phyloP scores from a whole-genome alignment of 176 grass and related monocot species.

The Puccinellia tenuiflora region DNA sequence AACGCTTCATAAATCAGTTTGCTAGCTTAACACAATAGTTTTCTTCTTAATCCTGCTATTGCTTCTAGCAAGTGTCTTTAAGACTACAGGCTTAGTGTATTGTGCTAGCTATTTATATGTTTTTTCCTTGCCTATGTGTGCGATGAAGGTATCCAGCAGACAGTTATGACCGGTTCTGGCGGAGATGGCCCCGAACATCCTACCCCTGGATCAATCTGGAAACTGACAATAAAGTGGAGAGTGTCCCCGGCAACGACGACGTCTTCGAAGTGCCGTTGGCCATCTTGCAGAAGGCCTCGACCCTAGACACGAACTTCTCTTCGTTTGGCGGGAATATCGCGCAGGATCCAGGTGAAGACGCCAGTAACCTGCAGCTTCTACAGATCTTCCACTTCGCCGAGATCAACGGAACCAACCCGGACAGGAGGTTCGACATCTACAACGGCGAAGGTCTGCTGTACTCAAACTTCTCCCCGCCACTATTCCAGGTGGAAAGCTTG shows the following conservation, averaged over 20 bases:
- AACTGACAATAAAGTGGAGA: accelerated
- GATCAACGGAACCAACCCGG: background rate
- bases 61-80: too few species aligned
- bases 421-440: too few species aligned
- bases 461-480: background rate
- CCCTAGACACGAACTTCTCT: background rate
- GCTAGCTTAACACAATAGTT: too few species aligned
- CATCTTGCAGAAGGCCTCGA: background rate
- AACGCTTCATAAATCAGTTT: too few species aligned
- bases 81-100: background rate
- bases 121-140: background rate
- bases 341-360: accelerated
- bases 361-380: background rate
- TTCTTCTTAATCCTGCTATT: too few species aligned
- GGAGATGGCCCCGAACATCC: accelerated
- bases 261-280: background rate
- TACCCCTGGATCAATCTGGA: background rate
- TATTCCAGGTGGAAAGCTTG: background rate
- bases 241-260: background rate
- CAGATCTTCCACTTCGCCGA: conserved; percentile 21
- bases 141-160: background rate
- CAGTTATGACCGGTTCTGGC: background rate
- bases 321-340: accelerated
- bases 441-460: too few species aligned
- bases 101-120: background rate